Conservation (phyloP, 306 rosid genomes). For the Cucumis melo region DNA sequence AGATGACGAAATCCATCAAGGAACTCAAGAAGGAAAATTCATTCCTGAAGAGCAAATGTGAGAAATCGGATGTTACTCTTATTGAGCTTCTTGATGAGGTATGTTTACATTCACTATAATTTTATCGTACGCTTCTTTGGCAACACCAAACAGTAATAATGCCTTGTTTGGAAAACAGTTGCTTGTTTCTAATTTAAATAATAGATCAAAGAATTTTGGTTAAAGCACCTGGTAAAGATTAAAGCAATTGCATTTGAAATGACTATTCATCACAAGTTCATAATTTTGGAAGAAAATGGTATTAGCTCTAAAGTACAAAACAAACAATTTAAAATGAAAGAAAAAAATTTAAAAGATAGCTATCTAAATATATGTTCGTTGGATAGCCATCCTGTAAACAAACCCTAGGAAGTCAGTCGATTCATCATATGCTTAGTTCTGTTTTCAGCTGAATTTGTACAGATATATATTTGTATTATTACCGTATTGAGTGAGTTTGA, state of each 20-base stretch:
- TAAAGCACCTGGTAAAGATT: background rate
- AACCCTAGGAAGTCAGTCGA: background rate
- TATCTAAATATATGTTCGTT: background rate
- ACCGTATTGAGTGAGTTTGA: background rate
- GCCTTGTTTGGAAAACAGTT: background rate
- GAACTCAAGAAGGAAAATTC: constrained; percentile 89
- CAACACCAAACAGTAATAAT: background rate
- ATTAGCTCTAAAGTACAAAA: background rate
- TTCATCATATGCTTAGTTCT: background rate
- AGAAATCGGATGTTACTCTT: constrained; percentile 72
- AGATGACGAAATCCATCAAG: constrained; percentile 93
- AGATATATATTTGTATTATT: background rate
- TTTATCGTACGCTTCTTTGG: background rate
- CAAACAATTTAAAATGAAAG: background rate
- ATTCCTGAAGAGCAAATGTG: constrained; percentile 81
- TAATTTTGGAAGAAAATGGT: background rate
- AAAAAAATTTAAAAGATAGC: background rate
- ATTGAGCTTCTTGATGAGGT: constrained; percentile 87
- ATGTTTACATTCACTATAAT: constrained; percentile 5
- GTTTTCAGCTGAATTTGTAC: background rate
- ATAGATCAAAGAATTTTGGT: background rate
- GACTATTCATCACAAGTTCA: background rate
- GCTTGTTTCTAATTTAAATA: background rate
- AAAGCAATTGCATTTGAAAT: background rate
- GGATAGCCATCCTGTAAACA: background rate